Evolutionary conservation across 148 eudicot species (phyloP), one percentile per base, ranked within the genome.

Genomic region (Chenopodium berlandieri): DNA sequence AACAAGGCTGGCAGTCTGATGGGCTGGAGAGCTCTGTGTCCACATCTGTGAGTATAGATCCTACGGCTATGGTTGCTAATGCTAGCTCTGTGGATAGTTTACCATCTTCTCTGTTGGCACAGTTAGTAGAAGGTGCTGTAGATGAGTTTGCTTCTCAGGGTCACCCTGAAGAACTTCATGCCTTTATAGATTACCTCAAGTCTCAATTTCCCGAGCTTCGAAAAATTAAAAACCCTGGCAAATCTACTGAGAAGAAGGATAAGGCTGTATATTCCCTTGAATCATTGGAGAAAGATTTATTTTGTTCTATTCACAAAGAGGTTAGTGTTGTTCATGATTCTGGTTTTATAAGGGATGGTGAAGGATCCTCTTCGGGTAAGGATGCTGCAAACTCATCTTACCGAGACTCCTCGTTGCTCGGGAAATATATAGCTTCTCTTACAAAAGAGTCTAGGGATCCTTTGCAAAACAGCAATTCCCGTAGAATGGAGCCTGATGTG

Each of bases 351-450:
- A 77, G 76, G 40, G 77, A 86, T 71, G 85, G 27, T 75, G 82
- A 84, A 78, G 83, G 73, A 32, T 50, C 79, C 47, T 70, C 84
- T 27, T 54, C 77, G 77, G 87, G 50, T 64, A 84, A 74, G 54
- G 56, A 78, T 71, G 69, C 62, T 58, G 81, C 82, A 48, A 83
- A 67, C 62, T 82, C 80, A 20, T 66, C 67, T 70, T 78, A 75
- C 78, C 52, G 79, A 37, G 92, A 85, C 71, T 76, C 90, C 31
- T 80, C 90, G 71, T 86, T 94, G 72, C 91, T 97, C 14, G 99
- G 91, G 54, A 97, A 91, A 88, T 97, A 94, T 78, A 83, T 94
- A 62, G 93, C 95, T 64, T 76, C 91, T 83, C 86, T 94, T 69
- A 78, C 90, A 70, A 90, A 86, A 84, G 97, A 86, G 83, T 48